Conservation (phyloP, 2,329 filamentous ascomycete species). For the Penicillium capsulatum region DNA sequence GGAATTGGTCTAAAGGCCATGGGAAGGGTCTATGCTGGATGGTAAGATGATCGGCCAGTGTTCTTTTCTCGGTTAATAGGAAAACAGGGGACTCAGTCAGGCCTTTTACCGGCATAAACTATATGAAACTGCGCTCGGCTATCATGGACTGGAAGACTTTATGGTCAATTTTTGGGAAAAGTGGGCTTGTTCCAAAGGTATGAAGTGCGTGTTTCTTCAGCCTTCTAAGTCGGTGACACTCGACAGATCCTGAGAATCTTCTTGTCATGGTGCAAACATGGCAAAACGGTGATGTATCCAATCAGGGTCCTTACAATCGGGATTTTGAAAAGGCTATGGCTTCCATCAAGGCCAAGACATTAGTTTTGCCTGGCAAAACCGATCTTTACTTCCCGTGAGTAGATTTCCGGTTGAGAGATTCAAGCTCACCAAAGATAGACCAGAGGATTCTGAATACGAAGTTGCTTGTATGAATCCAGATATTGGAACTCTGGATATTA, state of each 20-base stretch:
- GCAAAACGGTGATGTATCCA: constrained; percentile 68
- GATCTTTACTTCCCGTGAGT: constrained; percentile 71
- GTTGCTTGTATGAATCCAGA: constrained; percentile 59
- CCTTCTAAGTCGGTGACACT: not conserved
- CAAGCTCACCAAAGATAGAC: constrained; percentile 40
- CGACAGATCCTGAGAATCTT: constrained; percentile 65
- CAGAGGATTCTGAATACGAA: constrained; percentile 73
- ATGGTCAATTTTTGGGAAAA: constrained; percentile 71
- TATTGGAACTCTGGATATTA: constrained; percentile 52
- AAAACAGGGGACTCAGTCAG: constrained; percentile 66
- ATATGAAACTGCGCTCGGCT: constrained; percentile 63
- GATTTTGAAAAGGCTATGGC: constrained; percentile 63
- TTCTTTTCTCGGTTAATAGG: constrained; percentile 2
- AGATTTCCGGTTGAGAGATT: not conserved
- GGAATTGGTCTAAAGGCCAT: constrained; percentile 64
- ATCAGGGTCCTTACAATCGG: constrained; percentile 64
- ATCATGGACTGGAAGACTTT: constrained; percentile 66
- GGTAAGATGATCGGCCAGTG: constrained; percentile 32
- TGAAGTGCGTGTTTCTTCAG: not conserved
- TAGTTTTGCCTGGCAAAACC: constrained; percentile 68
- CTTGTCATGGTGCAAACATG: constrained; percentile 73
- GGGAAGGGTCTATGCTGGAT: constrained; percentile 71
- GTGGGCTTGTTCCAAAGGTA: constrained; percentile 66
- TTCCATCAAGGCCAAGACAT: constrained; percentile 65
- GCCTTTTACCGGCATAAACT: constrained; percentile 70